phyloP scores from a whole-genome alignment of 192 early-diverging fungal genomes.

The Umbelopsis ramanniana region DNA sequence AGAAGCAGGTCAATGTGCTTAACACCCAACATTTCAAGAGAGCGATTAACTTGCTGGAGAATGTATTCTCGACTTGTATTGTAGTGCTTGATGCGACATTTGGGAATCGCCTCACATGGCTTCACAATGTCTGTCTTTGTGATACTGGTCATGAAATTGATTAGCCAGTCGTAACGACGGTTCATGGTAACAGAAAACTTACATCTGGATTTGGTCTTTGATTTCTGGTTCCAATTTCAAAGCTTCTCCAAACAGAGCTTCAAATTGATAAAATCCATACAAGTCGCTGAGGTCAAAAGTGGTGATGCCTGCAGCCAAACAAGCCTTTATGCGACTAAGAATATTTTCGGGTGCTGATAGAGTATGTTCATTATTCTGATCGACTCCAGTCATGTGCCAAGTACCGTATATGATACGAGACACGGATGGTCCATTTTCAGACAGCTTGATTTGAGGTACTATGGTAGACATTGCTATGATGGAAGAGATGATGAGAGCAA shows the following conservation, averaged over 20 bases:
- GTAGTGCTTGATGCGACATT: conserved; percentile 26
- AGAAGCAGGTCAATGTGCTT: conserved; percentile 27
- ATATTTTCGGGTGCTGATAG: conserved; percentile 31
- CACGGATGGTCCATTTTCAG: conserved; percentile 20
- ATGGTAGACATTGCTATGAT: neutral
- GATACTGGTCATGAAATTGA: conserved; percentile 14
- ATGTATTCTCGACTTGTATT: conserved; percentile 23
- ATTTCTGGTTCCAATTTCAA: conserved; percentile 22
- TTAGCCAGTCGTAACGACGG: neutral
- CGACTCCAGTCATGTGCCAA: conserved; percentile 35
- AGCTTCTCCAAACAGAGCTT: conserved; percentile 23
- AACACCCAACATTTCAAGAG: conserved; percentile 14
- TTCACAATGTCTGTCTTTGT: conserved; percentile 28
- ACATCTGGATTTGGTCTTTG: conserved; percentile 24
- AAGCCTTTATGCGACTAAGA: conserved; percentile 44
- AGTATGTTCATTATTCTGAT: conserved; percentile 23
- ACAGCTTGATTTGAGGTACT: conserved; percentile 22
- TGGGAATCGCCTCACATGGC: conserved; percentile 18
- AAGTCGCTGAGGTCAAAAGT: conserved; percentile 52
- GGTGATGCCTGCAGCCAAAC: conserved; percentile 44
- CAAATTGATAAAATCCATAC: conserved; percentile 38
- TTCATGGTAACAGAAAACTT: neutral
- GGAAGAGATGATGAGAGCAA: neutral
- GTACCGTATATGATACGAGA: conserved; percentile 49
- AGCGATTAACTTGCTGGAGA: conserved; percentile 20